Evolutionary conservation across 768 basidiomycete genomes (phyloP), one percentile per base, ranked within the genome.

Genomic region (Grammothele lineata): DNA sequence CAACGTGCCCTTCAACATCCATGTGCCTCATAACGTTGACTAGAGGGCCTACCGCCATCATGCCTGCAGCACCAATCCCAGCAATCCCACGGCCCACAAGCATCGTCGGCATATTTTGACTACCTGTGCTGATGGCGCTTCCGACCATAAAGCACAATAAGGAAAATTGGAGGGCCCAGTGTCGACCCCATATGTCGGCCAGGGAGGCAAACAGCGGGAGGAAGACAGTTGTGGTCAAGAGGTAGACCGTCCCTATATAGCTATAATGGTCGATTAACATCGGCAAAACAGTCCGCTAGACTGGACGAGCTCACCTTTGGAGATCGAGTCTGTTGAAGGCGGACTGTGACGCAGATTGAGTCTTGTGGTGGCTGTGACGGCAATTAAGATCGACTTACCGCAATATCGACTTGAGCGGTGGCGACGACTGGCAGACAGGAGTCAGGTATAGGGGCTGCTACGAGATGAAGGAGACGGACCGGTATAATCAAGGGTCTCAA

Each of bases 141-240:
- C 76, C 76, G 26, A 73, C 35, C 18, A 74, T 57, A 58, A 78
- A 78, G 45, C 76, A 56, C 11, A 73, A 5, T 10, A 78, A 55
- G 3, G 73, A 63, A 2, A 71, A 15, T 50, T 78, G 77, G 26
- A 76, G 60, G 1, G 74, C 70, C 47, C 64, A 65, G 51, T 78
- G 69, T 1, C 77, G 71, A 8, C 77, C 77, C 60, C 70, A 75
- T 18, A 77, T 64, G 50, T 78, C 76, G 27, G 9, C 70, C 6
- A 78, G 48, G 6, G 72, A 71, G 1, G 72, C 76, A 36, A 74
- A 78, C 7, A 79, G 54, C 5, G 76, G 76, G 8, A 78, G 62
- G 58, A 78, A 78, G 39, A 77, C 73, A 3, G 77, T 76, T 15
- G 74, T 74, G 0, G 77, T 69, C 14, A 78, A 63, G 19, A 78